These are phyloP conservation scores for Flagelloscypha sp. DNA, from an alignment of 768 basidiomycete species.

Conservation along the genomic window DNA sequence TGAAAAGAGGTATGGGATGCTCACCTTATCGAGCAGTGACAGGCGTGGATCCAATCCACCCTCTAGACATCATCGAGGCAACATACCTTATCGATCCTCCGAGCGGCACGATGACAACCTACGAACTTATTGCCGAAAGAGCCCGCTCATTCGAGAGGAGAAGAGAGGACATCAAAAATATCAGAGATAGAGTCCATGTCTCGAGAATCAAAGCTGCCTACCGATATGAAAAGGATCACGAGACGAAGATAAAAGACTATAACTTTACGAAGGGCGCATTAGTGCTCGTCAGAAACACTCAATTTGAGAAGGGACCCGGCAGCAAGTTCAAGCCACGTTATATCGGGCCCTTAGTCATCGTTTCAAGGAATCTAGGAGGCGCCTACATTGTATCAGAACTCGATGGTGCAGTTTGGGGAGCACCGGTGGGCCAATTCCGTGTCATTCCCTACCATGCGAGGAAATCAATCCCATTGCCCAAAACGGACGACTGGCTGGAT, in stretches of 20 bases:
- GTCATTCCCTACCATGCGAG: conserved; percentile 7
- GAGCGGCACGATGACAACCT: conserved; percentile 3
- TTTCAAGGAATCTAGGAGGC: conserved; percentile 10
- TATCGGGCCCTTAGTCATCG: conserved; percentile 17
- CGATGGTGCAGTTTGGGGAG: conserved; percentile 7
- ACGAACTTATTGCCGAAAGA: conserved; percentile 15
- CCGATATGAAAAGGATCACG: conserved; percentile 16
- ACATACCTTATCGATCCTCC: conserved; percentile 18
- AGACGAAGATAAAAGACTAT: conserved; percentile 9
- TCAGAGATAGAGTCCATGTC: conserved; percentile 8
- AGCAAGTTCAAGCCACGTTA: conserved; percentile 13
- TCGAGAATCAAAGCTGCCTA: conserved; percentile 10
- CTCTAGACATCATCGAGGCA: conserved; percentile 18
- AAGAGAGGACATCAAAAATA: conserved; percentile 8
- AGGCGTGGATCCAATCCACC: conserved; percentile 15
- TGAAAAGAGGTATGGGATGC: conserved; percentile 10
- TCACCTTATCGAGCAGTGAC: conserved; percentile 15
- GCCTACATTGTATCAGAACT: conserved; percentile 9
- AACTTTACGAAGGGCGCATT: conserved; percentile 14
- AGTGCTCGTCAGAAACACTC: conserved; percentile 15
- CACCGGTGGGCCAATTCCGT: conserved; percentile 7
- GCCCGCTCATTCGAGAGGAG: conserved; percentile 14
- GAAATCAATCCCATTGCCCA: no score
- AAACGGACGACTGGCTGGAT: no score
- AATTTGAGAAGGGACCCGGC: conserved; percentile 12